phyloP scores from a whole-genome alignment of 108 stramenopile species.

The Cyclotella choctawhatcheeana region DNA sequence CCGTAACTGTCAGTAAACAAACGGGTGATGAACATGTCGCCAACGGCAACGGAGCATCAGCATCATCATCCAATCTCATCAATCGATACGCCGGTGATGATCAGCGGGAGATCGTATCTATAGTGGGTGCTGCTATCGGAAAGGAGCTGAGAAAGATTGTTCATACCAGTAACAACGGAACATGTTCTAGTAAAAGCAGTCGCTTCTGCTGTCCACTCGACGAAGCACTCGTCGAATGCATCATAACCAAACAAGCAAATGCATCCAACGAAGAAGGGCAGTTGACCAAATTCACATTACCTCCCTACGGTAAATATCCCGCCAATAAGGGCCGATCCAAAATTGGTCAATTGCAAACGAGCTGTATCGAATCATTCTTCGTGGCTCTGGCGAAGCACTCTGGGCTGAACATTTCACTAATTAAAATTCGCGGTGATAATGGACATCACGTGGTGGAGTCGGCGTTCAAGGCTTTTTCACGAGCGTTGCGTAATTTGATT shows the following conservation, averaged over 20 bases:
- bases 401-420: slow-evolving; percentile 57
- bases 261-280: slow-evolving; percentile 22
- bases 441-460: slow-evolving; percentile 85
- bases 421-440: slow-evolving; percentile 80
- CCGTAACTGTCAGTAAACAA: slow-evolving; percentile 50
- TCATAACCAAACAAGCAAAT: slow-evolving; percentile 30
- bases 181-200: slow-evolving; percentile 1
- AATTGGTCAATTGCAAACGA: slow-evolving; percentile 69
- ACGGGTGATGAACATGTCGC: slow-evolving; percentile 6
- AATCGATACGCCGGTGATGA: slow-evolving; percentile 64
- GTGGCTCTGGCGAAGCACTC: slow-evolving; percentile 53
- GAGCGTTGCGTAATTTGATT: slow-evolving; percentile 75
- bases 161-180: not conserved
- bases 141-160: slow-evolving; percentile 38
- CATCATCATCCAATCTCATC: slow-evolving; percentile 19
- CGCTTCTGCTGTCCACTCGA: slow-evolving; percentile 89
- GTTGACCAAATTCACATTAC: slow-evolving; percentile 48
- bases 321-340: slow-evolving; percentile 59
- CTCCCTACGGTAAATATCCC: slow-evolving; percentile 84
- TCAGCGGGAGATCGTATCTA: slow-evolving; percentile 49
- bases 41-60: too few species aligned
- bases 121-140: slow-evolving; percentile 71
- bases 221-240: slow-evolving; percentile 82
- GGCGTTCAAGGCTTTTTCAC: slow-evolving; percentile 85
- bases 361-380: slow-evolving; percentile 62